Evolutionary conservation across 208 protist genomes (phyloP), one percentile per base, ranked within the genome.

Genomic region (Trypanosoma mega): DNA sequence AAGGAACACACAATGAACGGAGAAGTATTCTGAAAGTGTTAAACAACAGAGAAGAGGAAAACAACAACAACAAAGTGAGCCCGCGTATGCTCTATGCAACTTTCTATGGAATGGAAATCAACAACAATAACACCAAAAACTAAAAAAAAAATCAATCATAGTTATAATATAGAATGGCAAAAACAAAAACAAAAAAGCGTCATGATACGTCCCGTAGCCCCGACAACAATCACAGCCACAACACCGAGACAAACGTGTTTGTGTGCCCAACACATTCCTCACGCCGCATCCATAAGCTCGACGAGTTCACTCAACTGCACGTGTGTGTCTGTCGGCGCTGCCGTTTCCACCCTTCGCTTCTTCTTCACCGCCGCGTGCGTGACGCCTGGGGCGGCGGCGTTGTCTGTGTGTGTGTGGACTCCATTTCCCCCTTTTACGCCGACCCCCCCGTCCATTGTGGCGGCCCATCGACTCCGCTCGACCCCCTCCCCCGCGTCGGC

Each of bases 321-420:
- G 63, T 48, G 5, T 31, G 36, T 34, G 5, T 12, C 27, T 24
- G 12, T 21, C 23, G 34, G 61, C 36, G 67, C 44, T 14, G 45
- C 23, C 45, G 6, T 50, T 20, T 85, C 76, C 16, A 74, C 37
- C 61, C 85, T 92, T 59, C 74, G 80, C 41, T 90, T 90, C 68
- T 94, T 94, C 45, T 76, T 73, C 20, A 90, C 82, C 2, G 84
- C 76, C 20, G 65, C 83, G 2, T 63, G 62, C 58, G 53, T 37
- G 1, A 69, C 60, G 20, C 20, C 45, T 12, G 18, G 37, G 39
- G 37, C 47, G 26, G 45, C 52, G 4, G 37, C 44, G 31, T 27
- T 37, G 21, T 27, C 23, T 2, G n/a, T n/a, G n/a, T n/a, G n/a
- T n/a, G n/a, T n/a, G n/a, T n/a, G n/a, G n/a, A n/a, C n/a, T n/a